A percentile compares a stretch with the other conserved stretches of the same genome.
These are phyloP conservation scores for Cyclotella distinguenda DNA, from an alignment of 108 stramenopile species.

Conservation along the genomic window DNA sequence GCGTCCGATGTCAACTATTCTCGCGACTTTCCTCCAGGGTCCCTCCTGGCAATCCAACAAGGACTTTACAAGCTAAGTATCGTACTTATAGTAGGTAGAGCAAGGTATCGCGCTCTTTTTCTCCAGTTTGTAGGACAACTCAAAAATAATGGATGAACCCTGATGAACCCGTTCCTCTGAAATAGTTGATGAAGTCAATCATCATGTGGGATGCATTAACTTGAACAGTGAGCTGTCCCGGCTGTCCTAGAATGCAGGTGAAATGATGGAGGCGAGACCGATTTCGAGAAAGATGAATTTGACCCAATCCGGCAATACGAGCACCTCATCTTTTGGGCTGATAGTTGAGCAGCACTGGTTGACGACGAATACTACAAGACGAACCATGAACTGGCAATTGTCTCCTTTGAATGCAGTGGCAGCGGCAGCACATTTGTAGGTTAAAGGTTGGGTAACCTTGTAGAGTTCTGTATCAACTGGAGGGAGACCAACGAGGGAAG, in stretches of 20 bases:
- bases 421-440: slow-evolving; percentile 57
- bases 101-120: no score
- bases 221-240: slow-evolving; percentile 78
- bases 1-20: no score
- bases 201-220: slow-evolving; percentile 81
- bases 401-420: slow-evolving; percentile 70
- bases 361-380: slow-evolving; percentile 67
- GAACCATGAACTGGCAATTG: slow-evolving; percentile 88
- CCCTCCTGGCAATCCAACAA: no score
- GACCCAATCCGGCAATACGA: slow-evolving; percentile 53
- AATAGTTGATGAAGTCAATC: slow-evolving; percentile 85
- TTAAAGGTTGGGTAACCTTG: slow-evolving; percentile 63
- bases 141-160: no score
- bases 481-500: slow-evolving; percentile 67
- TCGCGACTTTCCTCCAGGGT: no score
- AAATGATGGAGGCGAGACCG: slow-evolving; percentile 78
- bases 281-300: slow-evolving; percentile 65
- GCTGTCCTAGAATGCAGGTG: slow-evolving; percentile 63
- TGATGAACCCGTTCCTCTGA: no score
- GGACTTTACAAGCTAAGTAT: slow-evolving; percentile 58
- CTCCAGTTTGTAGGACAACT: no score
- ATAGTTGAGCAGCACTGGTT: slow-evolving; percentile 64
- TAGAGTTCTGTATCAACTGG: slow-evolving; percentile 67
- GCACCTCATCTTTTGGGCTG: slow-evolving; percentile 49
- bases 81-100: no score